phyloP scores from a whole-genome alignment of 306 rosid species.

The Malus sylvestris region DNA sequence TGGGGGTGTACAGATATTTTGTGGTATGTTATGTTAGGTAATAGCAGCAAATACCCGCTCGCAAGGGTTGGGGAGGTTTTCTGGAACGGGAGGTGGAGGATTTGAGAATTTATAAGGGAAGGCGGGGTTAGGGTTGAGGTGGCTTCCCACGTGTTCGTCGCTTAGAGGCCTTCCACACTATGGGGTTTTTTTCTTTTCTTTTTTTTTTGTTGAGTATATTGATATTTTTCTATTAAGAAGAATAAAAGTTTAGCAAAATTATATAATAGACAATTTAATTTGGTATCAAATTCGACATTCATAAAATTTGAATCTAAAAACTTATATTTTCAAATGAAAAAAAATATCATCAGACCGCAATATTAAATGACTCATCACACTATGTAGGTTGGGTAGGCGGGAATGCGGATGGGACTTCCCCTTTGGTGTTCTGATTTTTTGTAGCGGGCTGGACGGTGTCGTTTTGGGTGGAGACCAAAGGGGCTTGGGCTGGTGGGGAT shows the following conservation, averaged over 20 bases:
- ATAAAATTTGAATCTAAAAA: fast-evolving
- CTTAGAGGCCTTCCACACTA: neutral
- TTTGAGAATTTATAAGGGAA: constrained; percentile 8
- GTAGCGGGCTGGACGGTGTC: neutral
- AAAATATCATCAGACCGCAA: fast-evolving
- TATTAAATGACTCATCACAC: fast-evolving
- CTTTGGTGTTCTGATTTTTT: neutral
- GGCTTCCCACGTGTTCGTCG: constrained; percentile 18
- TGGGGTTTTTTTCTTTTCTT: too few species aligned
- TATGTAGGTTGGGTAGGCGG: neutral
- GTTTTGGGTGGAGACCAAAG: neutral
- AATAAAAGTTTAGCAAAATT: fast-evolving
- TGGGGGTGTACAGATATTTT: neutral
- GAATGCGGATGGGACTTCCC: neutral
- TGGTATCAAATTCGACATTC: fast-evolving
- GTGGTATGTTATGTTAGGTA: neutral
- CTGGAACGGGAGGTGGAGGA: neutral
- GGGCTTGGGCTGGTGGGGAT: neutral
- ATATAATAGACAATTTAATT: too few species aligned
- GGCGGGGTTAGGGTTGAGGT: constrained; percentile 3
- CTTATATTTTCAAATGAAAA: fast-evolving
- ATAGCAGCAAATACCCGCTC: neutral
- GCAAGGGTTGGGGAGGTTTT: neutral
- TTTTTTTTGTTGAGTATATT: too few species aligned
- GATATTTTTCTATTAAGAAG: too few species aligned